Evolutionary conservation across 768 basidiomycete genomes (phyloP).

Genomic region (Leccinum subgranulosum): DNA sequence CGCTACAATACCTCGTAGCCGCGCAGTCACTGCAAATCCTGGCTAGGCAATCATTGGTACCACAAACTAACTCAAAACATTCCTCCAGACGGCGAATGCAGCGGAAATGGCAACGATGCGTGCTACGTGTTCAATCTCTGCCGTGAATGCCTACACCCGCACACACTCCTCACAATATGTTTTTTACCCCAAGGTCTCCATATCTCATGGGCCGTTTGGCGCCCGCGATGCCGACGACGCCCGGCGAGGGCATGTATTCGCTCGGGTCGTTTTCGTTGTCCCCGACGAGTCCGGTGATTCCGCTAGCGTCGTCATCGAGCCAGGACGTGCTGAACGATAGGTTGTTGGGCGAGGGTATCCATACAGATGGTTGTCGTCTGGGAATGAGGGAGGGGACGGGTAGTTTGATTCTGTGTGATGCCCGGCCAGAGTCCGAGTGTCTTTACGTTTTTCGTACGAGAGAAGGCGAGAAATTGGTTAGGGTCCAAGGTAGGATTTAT

Average conservation of each 20-base stretch:
- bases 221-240: neutral
- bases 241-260: slow-evolving; percentile 1
- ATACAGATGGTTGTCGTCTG: slow-evolving; percentile 9
- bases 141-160: neutral
- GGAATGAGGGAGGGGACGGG: too few relatives aligned
- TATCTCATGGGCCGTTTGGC: slow-evolving; percentile 7
- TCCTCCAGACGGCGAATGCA: neutral
- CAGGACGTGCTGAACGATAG: slow-evolving; percentile 21
- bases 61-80: too few relatives aligned
- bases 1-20: too few relatives aligned
- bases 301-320: slow-evolving; percentile 20
- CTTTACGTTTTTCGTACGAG: too few relatives aligned
- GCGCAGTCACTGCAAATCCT: too few relatives aligned
- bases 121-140: neutral
- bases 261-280: slow-evolving; percentile 24
- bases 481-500: slow-evolving; percentile 39
- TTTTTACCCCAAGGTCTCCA: slow-evolving; percentile 10
- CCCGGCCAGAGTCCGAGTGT: too few relatives aligned
- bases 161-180: too few relatives aligned
- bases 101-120: neutral
- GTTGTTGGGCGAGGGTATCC: slow-evolving; percentile 36
- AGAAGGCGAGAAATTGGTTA: too few relatives aligned
- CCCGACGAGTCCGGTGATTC: slow-evolving; percentile 21
- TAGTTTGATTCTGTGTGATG: too few relatives aligned
- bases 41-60: too few relatives aligned